phyloP scores from a whole-genome alignment of 768 basidiomycete species.

The Inosperma sp. region DNA sequence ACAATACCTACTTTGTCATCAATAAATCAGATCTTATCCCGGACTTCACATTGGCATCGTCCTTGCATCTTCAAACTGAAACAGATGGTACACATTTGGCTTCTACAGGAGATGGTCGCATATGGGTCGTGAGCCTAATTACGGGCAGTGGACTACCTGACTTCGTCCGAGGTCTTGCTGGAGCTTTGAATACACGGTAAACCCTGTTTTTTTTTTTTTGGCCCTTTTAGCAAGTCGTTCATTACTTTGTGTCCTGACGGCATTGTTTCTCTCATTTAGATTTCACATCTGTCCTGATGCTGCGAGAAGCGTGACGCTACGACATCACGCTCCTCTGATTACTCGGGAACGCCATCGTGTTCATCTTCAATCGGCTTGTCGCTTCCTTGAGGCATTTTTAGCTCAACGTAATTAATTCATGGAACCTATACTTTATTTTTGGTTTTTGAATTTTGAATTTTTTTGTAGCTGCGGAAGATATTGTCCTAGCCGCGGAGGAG shows the following conservation, averaged over 20 bases:
- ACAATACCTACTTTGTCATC: slow-evolving; percentile 63
- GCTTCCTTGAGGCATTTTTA: slow-evolving; percentile 60
- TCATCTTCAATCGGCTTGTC: slow-evolving; percentile 63
- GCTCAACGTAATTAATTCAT: slow-evolving; percentile 29
- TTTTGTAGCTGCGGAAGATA: slow-evolving; percentile 59
- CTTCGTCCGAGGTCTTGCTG: slow-evolving; percentile 58
- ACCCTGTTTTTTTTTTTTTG: slow-evolving; percentile 10
- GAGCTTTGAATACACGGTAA: slow-evolving; percentile 48
- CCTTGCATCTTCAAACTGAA: not conserved
- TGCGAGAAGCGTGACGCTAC: not conserved
- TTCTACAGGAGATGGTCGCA: slow-evolving; percentile 8
- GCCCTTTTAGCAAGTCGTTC: too few relatives aligned
- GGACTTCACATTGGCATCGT: not conserved
- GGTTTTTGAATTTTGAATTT: not conserved
- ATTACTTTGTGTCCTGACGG: too few relatives aligned
- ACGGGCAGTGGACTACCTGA: slow-evolving; percentile 51
- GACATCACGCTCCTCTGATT: slow-evolving; percentile 54
- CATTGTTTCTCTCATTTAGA: not conserved
- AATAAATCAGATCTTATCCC: slow-evolving; percentile 70
- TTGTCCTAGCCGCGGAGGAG: slow-evolving; percentile 83
- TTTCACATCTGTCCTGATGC: not conserved
- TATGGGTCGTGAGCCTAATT: slow-evolving; percentile 62
- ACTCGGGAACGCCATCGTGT: slow-evolving; percentile 77
- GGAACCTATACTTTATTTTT: not conserved
- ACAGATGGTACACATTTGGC: not conserved